Evolutionary conservation across 1,139 yeast genomes (phyloP), one percentile per base, ranked within the genome.

Genomic region (Martiniozyma asiatica): DNA sequence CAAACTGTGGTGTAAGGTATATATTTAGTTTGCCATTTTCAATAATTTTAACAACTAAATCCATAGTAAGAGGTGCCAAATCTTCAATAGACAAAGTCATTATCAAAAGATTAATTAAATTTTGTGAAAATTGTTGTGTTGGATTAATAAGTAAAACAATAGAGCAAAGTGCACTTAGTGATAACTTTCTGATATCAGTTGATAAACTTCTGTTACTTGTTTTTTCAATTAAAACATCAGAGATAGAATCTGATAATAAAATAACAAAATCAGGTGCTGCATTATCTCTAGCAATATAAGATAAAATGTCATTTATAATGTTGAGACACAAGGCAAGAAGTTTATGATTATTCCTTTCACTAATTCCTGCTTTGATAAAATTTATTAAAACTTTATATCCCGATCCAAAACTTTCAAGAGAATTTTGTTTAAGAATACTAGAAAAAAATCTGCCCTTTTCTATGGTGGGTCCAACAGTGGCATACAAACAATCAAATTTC

Each of bases 261-360:
- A 22, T 15, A 8, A 38, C 15, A 6, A 24, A 27, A 4, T 34
- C 30, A 8, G 24, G 24, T 4, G 31, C 11, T 14, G 34, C 24
- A 4, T 29, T 14, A 31, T 38, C 43, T 13, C 39, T 26, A 14
- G 53, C 32, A 24, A 45, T 39, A 3, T 49, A 39, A 20, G 48
- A 39, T 25, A 65, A 50, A 4, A 68, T 42, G 4, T 53, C 51
- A 25, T 53, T 51, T 8, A 67, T 49, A 2, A 68, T 58, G 27
- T 50, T 58, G 24, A 74, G 53, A 8, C 71, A 66, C 37, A 73
- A 77, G 11, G 61, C 49, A 8, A 72, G 58, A 20, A 70, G 59
- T 42, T 68, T 72, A 45, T 67, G 68, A 38, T 69, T 43, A 2
- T 65, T 54, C 16, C 53, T 59, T 2, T 56, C 50, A 24, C 33